These are phyloP conservation scores for Leucosporidium scottii DNA, from an alignment of 768 basidiomycete species.

Conservation along the genomic window DNA sequence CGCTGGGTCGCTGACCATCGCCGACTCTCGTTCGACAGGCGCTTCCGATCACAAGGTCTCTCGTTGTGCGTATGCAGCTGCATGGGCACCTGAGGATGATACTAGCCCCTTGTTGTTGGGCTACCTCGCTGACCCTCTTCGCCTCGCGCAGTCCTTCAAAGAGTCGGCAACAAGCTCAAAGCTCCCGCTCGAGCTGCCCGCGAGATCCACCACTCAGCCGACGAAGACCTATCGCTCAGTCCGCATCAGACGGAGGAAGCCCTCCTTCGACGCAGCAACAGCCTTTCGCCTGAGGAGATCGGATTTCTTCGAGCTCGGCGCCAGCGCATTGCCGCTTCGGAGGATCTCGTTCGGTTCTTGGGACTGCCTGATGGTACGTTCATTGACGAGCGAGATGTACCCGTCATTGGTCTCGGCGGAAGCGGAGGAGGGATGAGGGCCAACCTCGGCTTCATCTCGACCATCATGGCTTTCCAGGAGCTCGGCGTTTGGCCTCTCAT, in stretches of 20 bases:
- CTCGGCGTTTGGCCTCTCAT: background rate
- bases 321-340: background rate
- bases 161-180: background rate
- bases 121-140: too few relatives aligned
- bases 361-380: background rate
- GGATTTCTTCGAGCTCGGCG: background rate
- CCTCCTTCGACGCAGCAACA: background rate
- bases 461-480: background rate
- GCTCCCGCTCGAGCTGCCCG: background rate
- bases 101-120: too few relatives aligned
- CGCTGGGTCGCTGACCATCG: too few relatives aligned
- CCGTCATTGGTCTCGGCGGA: background rate
- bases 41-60: background rate
- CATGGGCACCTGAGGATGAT: too few relatives aligned
- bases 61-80: background rate
- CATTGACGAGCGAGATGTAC: background rate
- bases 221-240: background rate
- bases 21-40: too few relatives aligned
- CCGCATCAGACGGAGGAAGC: background rate
- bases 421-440: background rate
- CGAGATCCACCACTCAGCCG: background rate
- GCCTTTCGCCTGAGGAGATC: background rate
- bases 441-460: background rate
- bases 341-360: background rate
- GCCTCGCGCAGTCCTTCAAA: background rate